Conservation (phyloP, 2,329 filamentous ascomycete species). For the Calonectria fujianensis region DNA sequence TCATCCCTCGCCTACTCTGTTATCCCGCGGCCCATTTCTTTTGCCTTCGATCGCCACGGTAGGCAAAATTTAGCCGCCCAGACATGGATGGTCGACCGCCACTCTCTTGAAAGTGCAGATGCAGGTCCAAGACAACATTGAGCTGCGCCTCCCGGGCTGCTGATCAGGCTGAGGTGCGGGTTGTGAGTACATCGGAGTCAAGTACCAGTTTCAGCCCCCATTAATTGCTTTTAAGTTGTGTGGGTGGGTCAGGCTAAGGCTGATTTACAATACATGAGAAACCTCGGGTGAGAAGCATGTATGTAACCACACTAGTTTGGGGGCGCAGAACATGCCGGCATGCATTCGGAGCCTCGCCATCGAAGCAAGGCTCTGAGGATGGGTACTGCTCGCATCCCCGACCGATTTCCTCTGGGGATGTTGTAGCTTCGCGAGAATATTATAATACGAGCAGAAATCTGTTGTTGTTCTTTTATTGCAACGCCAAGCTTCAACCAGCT, state of each 20-base stretch:
- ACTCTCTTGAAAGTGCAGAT: not conserved
- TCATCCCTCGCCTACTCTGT: not conserved
- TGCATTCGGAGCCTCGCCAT: not conserved
- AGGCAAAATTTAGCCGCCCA: not conserved
- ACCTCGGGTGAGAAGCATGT: not conserved
- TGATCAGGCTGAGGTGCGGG: not conserved
- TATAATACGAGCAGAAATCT: not conserved
- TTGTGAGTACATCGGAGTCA: conserved; percentile 2
- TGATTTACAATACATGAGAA: not conserved
- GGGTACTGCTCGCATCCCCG: conserved; percentile 5
- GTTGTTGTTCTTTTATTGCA: too few species aligned
- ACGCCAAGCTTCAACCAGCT: not conserved
- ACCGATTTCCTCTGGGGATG: not conserved
- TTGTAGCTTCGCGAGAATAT: not conserved
- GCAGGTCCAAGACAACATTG: conserved; percentile 7
- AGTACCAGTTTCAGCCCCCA: conserved; percentile 12
- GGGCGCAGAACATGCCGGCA: not conserved
- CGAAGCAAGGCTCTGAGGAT: not conserved
- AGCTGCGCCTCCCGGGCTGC: not conserved
- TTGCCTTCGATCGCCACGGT: too few species aligned
- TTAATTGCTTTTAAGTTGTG: conserved; percentile 8
- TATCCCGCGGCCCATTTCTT: not conserved
- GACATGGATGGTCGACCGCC: not conserved
- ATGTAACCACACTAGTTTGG: conserved; percentile 13
- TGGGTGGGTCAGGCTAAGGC: not conserved